phyloP scores from a whole-genome alignment of 2,329 filamentous ascomycete genomes.

The Fusarium metavorans region DNA sequence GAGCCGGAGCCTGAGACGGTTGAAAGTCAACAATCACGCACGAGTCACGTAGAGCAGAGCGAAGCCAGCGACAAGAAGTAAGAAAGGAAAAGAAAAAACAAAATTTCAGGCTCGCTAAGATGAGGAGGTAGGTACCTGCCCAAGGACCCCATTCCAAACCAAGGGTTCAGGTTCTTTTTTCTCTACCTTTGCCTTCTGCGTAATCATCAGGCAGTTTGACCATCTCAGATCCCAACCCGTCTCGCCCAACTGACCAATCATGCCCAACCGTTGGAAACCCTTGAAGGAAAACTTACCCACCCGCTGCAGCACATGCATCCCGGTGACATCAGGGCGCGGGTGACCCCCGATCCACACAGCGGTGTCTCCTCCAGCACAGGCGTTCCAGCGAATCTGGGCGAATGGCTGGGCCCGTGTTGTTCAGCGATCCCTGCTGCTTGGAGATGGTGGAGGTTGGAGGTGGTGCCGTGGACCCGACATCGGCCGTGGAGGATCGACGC shows the following conservation, averaged over 20 bases:
- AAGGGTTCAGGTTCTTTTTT: constrained; percentile 16
- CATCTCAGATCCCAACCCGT: constrained; percentile 31
- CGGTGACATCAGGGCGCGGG: constrained; percentile 34
- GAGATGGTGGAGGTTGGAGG: not conserved
- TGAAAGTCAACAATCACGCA: constrained; percentile 12
- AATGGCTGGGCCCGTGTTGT: constrained; percentile 35
- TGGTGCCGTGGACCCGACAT: constrained; percentile 32
- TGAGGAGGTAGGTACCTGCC: constrained; percentile 22
- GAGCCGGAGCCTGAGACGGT: not conserved
- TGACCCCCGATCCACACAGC: constrained; percentile 14
- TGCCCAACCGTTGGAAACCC: constrained; percentile 3
- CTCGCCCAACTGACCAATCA: constrained; percentile 26
- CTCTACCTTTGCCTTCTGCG: constrained; percentile 7
- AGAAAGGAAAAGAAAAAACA: constrained; percentile 5
- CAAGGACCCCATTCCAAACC: constrained; percentile 27
- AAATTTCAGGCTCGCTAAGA: constrained; percentile 27
- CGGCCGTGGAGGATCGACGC: constrained; percentile 16
- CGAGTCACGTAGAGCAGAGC: constrained; percentile 2
- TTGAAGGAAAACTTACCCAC: constrained; percentile 1
- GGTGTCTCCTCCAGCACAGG: not conserved
- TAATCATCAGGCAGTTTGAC: constrained; percentile 38
- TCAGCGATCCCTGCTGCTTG: constrained; percentile 35
- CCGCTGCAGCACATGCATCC: constrained; percentile 12
- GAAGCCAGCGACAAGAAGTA: not conserved
- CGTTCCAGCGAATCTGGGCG: constrained; percentile 21